phyloP scores from a whole-genome alignment of 345 rosid genomes.

The Mangifera indica region DNA sequence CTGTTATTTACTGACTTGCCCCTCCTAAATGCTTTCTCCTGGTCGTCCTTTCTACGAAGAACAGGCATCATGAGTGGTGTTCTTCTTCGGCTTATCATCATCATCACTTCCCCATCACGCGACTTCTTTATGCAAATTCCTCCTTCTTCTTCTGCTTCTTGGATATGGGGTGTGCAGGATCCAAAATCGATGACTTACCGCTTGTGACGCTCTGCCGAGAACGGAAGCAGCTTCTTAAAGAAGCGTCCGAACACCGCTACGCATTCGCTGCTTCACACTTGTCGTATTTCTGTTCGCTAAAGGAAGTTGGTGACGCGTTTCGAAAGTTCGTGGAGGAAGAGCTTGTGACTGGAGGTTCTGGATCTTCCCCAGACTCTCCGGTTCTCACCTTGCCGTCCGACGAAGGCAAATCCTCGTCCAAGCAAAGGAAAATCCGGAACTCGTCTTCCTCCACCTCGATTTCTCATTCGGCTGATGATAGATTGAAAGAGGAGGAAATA shows the following conservation, averaged over 20 bases:
- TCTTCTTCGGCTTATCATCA: slow-evolving; percentile 1
- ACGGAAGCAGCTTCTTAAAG: slow-evolving; percentile 65
- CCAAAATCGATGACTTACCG: slow-evolving; percentile 76
- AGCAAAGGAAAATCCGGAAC: slow-evolving; percentile 22
- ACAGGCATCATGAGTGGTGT: slow-evolving; percentile 26
- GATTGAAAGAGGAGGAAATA: slow-evolving; percentile 36
- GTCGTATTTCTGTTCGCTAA: slow-evolving; percentile 64
- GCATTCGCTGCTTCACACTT: slow-evolving; percentile 91
- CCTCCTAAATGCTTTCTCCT: slow-evolving; percentile 26
- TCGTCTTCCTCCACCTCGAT: slow-evolving; percentile 61
- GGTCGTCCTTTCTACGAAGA: slow-evolving; percentile 13
- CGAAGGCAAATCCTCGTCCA: slow-evolving; percentile 44
- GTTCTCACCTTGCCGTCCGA: slow-evolving; percentile 81
- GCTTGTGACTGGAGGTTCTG: slow-evolving; percentile 45
- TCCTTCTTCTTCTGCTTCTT: background rate
- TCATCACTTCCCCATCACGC: background rate
- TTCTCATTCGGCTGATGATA: slow-evolving; percentile 50
- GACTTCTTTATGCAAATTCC: background rate
- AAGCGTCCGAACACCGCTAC: slow-evolving; percentile 67
- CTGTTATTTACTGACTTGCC: slow-evolving; percentile 3
- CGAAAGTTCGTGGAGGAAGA: slow-evolving; percentile 80
- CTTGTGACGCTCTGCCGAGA: slow-evolving; percentile 76
- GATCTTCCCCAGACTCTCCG: slow-evolving; percentile 54
- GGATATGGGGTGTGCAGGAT: slow-evolving; percentile 88
- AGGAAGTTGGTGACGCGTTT: slow-evolving; percentile 75